Conservation (phyloP, 164 flowering plant species). For the Vitis amurensis region DNA sequence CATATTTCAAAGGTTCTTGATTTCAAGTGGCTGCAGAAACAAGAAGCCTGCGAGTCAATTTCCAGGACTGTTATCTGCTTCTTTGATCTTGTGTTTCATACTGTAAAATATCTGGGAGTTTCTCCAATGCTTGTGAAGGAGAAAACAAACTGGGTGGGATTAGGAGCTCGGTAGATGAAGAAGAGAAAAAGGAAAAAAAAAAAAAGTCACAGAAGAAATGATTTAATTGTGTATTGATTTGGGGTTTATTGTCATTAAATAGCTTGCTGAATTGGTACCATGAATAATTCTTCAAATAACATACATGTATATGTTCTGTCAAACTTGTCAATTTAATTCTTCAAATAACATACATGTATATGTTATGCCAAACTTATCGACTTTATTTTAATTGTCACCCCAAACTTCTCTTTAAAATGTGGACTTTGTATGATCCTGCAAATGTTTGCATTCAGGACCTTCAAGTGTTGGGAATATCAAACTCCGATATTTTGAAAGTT, state of each 20-base stretch:
- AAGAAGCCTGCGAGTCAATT: neutral
- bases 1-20: neutral
- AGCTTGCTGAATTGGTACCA: neutral
- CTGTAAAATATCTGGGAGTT: neutral
- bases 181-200: neutral
- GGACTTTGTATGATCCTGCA: too few species aligned
- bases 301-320: too few species aligned
- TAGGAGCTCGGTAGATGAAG: neutral
- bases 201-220: neutral
- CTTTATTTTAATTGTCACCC: too few species aligned
- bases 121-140: slow-evolving; percentile 7
- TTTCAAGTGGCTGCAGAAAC: slow-evolving; percentile 4
- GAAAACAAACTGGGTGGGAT: slow-evolving; percentile 3
- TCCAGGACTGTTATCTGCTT: neutral
- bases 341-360: too few species aligned
- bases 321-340: too few species aligned
- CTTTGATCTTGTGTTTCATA: slow-evolving; percentile 1
- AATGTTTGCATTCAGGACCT: too few species aligned
- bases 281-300: neutral
- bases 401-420: too few species aligned
- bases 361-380: too few species aligned
- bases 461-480: too few species aligned
- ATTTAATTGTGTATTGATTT: neutral
- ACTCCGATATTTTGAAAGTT: too few species aligned
- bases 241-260: neutral